Conservation (phyloP, 176 grass and related monocot genomes). For the Alloteropsis semialata region DNA sequence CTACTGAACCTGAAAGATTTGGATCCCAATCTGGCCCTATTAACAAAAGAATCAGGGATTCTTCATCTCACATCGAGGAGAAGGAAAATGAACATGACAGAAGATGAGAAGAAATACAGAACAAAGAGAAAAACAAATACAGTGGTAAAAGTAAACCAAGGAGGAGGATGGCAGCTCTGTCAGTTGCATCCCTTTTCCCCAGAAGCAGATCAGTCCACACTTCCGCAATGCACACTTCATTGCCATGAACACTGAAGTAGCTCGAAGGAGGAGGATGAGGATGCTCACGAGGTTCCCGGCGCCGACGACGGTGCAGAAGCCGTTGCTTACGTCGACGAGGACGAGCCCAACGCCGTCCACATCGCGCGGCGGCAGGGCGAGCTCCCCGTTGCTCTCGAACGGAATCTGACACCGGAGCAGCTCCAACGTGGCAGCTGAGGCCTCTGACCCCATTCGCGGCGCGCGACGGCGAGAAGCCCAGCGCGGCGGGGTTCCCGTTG, state of each 20-base stretch:
- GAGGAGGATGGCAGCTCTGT: too few species aligned
- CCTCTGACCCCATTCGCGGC: slow-evolving; percentile 33
- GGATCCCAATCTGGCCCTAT: too few species aligned
- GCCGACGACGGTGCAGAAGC: slow-evolving; percentile 97
- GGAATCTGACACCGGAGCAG: slow-evolving; percentile 4
- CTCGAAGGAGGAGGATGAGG: neutral
- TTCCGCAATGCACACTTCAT: neutral
- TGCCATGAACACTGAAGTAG: neutral
- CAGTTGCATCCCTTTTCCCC: neutral
- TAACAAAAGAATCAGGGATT: too few species aligned
- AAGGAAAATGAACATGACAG: too few species aligned
- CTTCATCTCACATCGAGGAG: too few species aligned
- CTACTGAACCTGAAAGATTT: neutral
- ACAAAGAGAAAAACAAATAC: too few species aligned
- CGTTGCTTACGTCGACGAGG: slow-evolving; percentile 76
- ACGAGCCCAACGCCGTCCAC: slow-evolving; percentile 59
- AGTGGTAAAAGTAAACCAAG: too few species aligned
- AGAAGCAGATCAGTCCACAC: neutral
- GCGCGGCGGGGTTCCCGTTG: neutral
- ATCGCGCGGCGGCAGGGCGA: neutral
- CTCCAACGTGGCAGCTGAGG: slow-evolving; percentile 2
- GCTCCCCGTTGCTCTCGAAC: neutral
- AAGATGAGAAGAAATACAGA: too few species aligned
- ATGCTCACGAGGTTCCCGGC: slow-evolving; percentile 76
- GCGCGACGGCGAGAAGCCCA: neutral